phyloP scores from a whole-genome alignment of 345 rosid species.

The Salix viminalis region DNA sequence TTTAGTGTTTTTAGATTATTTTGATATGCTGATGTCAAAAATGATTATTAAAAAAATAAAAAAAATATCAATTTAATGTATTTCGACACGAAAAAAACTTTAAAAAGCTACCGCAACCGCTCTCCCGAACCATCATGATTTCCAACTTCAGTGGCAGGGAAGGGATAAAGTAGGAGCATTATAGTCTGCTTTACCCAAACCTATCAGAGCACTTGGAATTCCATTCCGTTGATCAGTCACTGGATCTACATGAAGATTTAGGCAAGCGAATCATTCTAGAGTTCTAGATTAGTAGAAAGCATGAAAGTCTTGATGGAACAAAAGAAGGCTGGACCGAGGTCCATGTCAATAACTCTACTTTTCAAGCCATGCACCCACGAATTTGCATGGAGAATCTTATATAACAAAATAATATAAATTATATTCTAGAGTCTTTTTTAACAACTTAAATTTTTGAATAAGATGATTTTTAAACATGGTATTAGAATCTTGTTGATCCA shows the following conservation, averaged over 20 bases:
- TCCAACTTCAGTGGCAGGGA: neutral
- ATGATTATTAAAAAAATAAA: too few relatives aligned
- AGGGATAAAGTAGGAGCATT: neutral
- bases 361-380: neutral
- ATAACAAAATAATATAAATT: too few relatives aligned
- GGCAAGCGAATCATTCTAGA: neutral
- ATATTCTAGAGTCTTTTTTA: fast-evolving
- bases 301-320: neutral
- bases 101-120: fast-evolving
- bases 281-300: neutral
- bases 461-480: too few relatives aligned
- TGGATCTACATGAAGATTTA: neutral
- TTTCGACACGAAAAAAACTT: fast-evolving
- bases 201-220: too few relatives aligned
- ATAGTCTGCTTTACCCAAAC: too few relatives aligned
- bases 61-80: too few relatives aligned
- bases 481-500: too few relatives aligned
- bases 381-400: neutral
- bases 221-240: too few relatives aligned
- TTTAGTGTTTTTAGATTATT: too few relatives aligned
- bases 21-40: too few relatives aligned
- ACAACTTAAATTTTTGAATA: fast-evolving
- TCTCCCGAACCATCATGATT: neutral
- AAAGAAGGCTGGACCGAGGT: neutral
- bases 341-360: neutral